Evolutionary conservation across 208 protist genomes (phyloP).

Genomic region (Acanthamoeba royreba): DNA sequence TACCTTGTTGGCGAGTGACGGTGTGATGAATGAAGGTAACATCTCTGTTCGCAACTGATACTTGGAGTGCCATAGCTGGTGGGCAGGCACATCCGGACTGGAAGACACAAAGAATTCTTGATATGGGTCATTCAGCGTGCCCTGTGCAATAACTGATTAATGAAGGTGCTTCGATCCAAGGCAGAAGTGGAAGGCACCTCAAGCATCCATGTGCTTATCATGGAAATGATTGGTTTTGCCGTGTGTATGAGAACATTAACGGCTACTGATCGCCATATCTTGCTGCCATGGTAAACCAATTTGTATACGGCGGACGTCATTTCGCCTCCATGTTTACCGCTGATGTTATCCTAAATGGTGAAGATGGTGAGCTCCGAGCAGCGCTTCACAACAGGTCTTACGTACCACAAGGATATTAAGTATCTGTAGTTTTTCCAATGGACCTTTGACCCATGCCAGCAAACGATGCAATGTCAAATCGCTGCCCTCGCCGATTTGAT

Average conservation of each 20-base stretch:
- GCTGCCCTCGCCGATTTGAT: constrained; percentile 46
- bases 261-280: neutral
- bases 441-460: constrained; percentile 64
- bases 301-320: neutral
- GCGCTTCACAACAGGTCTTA: neutral
- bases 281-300: neutral
- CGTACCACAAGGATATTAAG: constrained; percentile 23
- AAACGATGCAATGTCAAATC: constrained; percentile 58
- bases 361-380: neutral
- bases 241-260: neutral
- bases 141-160: neutral
- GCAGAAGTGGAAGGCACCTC: neutral
- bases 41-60: constrained; percentile 49
- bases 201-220: constrained; percentile 16
- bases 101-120: constrained; percentile 78
- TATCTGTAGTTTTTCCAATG: constrained; percentile 48
- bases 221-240: constrained; percentile 20
- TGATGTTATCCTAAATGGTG: neutral
- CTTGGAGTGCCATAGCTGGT: constrained; percentile 62
- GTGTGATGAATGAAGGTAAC: constrained; percentile 58
- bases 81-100: neutral
- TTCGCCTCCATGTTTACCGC: neutral
- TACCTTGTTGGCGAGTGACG: constrained; percentile 50
- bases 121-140: constrained; percentile 71
- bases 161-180: neutral